Percentiles rank a stretch among this genome's conserved stretches.
Conservation (phyloP, 805 yeast species). For the Candida chilensis region DNA sequence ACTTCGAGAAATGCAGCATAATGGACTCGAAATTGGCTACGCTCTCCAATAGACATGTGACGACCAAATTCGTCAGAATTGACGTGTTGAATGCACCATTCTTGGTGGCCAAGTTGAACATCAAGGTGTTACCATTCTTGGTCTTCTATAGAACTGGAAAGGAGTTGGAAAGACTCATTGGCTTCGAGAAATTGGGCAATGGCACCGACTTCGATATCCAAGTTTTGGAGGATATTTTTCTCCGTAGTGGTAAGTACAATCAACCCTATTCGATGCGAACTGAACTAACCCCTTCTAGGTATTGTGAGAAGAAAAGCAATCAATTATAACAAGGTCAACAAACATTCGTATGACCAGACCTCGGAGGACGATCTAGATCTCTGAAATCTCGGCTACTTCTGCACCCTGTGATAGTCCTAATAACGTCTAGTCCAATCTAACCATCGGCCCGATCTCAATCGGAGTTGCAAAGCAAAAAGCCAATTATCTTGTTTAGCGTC, state of each 20-base stretch:
- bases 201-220: conserved; percentile 32
- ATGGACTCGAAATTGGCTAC: conserved; percentile 39
- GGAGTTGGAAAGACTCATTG: conserved; percentile 54
- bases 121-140: conserved; percentile 68
- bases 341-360: too few species aligned
- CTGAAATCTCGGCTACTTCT: conserved; percentile 13
- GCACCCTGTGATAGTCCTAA: too few species aligned
- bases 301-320: conserved; percentile 22
- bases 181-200: conserved; percentile 53
- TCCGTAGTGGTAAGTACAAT: conserved; percentile 9
- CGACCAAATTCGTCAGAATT: conserved; percentile 42
- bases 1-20: conserved; percentile 48
- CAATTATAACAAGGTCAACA: conserved; percentile 12
- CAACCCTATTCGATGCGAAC: too few species aligned
- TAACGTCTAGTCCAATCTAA: too few species aligned
- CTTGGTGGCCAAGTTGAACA: conserved; percentile 49
- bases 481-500: too few species aligned
- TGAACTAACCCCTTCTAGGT: too few species aligned
- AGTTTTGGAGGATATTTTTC: conserved; percentile 36
- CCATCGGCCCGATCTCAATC: too few species aligned
- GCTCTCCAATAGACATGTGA: conserved; percentile 51
- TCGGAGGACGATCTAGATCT: conserved; percentile 30
- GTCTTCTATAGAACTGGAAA: conserved; percentile 50
- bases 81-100: conserved; percentile 66
- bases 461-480: too few species aligned